Percentiles rank a stretch among this genome's conserved stretches.
Conservation (phyloP, 2,329 filamentous ascomycete species). For the Pochonia chlamydosporia region DNA sequence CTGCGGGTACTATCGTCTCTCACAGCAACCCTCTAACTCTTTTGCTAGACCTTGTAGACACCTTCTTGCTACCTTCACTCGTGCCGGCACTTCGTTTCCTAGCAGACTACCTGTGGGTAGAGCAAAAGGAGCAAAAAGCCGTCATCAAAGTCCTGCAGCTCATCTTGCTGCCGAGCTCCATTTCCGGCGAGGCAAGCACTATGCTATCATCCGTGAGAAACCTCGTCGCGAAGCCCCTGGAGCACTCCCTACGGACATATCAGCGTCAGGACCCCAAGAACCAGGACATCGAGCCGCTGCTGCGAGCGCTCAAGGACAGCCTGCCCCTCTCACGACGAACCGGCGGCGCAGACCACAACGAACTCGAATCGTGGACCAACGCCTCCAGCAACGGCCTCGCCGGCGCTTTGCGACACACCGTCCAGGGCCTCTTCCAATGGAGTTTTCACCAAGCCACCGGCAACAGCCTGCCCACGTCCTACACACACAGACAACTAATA, state of each 20-base stretch:
- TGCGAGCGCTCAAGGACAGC: constrained; percentile 57
- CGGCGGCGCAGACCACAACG: constrained; percentile 55
- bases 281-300: constrained; percentile 63
- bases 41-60: constrained; percentile 63
- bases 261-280: constrained; percentile 61
- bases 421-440: constrained; percentile 63
- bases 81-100: constrained; percentile 70
- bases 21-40: background rate
- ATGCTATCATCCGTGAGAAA: constrained; percentile 69
- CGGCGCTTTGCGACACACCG: constrained; percentile 51
- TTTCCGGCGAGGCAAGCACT: constrained; percentile 63
- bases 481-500: constrained; percentile 67
- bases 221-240: constrained; percentile 63
- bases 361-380: constrained; percentile 62
- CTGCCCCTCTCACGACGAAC: constrained; percentile 55
- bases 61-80: constrained; percentile 73
- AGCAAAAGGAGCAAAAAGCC: constrained; percentile 60
- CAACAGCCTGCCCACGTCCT: constrained; percentile 55
- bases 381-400: constrained; percentile 50
- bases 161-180: constrained; percentile 63
- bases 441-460: constrained; percentile 49
- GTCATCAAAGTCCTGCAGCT: constrained; percentile 68
- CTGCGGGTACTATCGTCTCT: background rate
- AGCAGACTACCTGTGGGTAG: constrained; percentile 62
- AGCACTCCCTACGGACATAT: constrained; percentile 60